A percentile compares a stretch with the other conserved stretches of the same genome.
These are phyloP conservation scores for Phylloporus sp. DNA, from an alignment of 768 basidiomycete genomes.

Conservation along the genomic window DNA sequence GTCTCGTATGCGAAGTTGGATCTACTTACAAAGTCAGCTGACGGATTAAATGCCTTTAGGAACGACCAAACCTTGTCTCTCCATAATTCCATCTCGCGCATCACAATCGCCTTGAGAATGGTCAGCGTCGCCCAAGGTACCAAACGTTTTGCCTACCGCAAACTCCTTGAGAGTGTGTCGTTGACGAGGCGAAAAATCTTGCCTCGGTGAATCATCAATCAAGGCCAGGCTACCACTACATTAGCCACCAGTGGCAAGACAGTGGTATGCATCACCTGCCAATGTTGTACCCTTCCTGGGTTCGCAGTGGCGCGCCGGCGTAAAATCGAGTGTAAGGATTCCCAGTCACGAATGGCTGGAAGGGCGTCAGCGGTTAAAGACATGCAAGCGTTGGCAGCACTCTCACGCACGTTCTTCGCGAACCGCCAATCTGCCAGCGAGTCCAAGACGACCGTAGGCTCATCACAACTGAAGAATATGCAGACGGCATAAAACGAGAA, in stretches of 20 bases:
- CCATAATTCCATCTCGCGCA: slow-evolving; percentile 97
- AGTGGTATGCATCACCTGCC: slow-evolving; percentile 54
- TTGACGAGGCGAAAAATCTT: slow-evolving; percentile 84
- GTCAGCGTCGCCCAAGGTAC: slow-evolving; percentile 2
- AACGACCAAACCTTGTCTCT: slow-evolving; percentile 65
- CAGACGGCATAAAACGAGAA: slow-evolving; percentile 1
- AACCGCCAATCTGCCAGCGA: slow-evolving; percentile 84
- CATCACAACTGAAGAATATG: slow-evolving; percentile 55
- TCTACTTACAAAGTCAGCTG: slow-evolving; percentile 37
- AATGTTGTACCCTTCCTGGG: slow-evolving; percentile 86
- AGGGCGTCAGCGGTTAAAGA: background rate
- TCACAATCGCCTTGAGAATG: slow-evolving; percentile 59
- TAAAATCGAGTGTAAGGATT: slow-evolving; percentile 77
- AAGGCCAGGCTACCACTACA: slow-evolving; percentile 57
- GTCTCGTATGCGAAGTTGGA: slow-evolving; percentile 85
- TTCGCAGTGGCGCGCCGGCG: slow-evolving; percentile 85
- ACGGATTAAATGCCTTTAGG: background rate
- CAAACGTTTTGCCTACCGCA: slow-evolving; percentile 41
- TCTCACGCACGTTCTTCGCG: slow-evolving; percentile 60
- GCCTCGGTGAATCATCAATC: slow-evolving; percentile 75
- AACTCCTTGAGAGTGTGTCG: slow-evolving; percentile 93
- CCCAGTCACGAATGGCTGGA: slow-evolving; percentile 66
- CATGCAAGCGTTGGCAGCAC: background rate
- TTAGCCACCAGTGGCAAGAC: slow-evolving; percentile 2
- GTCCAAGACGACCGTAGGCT: slow-evolving; percentile 84